These are phyloP conservation scores for Xerocomellus dryophilus DNA, from an alignment of 768 basidiomycete genomes.

Conservation along the genomic window DNA sequence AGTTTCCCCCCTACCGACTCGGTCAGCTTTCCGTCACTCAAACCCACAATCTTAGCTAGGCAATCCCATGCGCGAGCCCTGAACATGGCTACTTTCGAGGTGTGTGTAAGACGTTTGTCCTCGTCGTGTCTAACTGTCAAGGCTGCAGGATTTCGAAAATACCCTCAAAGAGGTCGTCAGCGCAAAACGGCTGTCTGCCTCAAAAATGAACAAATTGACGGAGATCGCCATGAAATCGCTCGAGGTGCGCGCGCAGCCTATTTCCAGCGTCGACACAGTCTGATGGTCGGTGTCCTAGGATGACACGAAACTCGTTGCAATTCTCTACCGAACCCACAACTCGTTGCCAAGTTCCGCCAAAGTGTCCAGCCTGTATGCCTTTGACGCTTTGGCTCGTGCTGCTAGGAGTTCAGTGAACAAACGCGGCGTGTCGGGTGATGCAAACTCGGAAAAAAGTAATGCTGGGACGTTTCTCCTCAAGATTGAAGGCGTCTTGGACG, in stretches of 20 bases:
- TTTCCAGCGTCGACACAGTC: neutral
- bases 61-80: constrained; percentile 19
- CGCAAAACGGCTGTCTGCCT: constrained; percentile 80
- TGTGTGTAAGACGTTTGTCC: constrained; percentile 14
- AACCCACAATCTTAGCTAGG: constrained; percentile 10
- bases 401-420: constrained; percentile 69
- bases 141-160: constrained; percentile 70
- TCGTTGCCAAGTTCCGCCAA: constrained; percentile 65
- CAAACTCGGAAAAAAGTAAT: constrained; percentile 59
- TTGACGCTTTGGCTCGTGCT: constrained; percentile 89
- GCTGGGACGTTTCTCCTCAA: constrained; percentile 83
- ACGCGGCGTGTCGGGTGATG: constrained; percentile 54
- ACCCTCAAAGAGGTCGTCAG: constrained; percentile 78
- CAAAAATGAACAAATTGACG: constrained; percentile 77
- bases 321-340: constrained; percentile 87
- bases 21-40: constrained; percentile 10
- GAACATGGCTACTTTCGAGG: constrained; percentile 44
- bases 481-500: constrained; percentile 86
- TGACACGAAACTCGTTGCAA: constrained; percentile 84
- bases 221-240: constrained; percentile 75
- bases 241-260: constrained; percentile 49
- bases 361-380: constrained; percentile 85
- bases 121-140: constrained; percentile 7
- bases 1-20: constrained; percentile 11
- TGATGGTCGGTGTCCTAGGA: constrained; percentile 43